phyloP scores from a whole-genome alignment of 2,329 filamentous ascomycete genomes.

The Hirsutella rhossiliensis region DNA sequence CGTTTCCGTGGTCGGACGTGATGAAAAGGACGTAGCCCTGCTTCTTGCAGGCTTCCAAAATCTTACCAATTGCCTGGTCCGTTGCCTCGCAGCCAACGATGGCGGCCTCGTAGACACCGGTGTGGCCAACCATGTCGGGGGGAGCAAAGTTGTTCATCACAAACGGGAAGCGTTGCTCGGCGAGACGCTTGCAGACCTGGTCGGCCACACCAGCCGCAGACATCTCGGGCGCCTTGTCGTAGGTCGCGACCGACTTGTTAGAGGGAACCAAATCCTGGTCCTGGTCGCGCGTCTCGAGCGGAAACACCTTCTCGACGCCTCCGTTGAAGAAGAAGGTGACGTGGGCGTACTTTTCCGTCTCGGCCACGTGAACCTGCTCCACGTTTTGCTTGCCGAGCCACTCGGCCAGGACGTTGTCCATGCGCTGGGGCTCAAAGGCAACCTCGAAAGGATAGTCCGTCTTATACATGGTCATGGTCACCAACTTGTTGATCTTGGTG shows the following conservation, averaged over 20 bases:
- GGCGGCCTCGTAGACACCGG: conserved; percentile 90
- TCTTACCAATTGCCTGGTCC: conserved; percentile 84
- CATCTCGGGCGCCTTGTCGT: conserved; percentile 93
- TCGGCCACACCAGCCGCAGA: conserved; percentile 81
- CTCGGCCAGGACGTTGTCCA: conserved; percentile 97
- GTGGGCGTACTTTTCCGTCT: conserved; percentile 99
- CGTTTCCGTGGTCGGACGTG: conserved; percentile 93
- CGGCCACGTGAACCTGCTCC: conserved; percentile 90
- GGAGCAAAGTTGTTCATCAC: conserved; percentile 99
- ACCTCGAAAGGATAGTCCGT: conserved; percentile 82
- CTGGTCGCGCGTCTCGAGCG: conserved; percentile 83
- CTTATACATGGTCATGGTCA: conserved; percentile 99
- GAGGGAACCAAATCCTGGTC: conserved; percentile 67
- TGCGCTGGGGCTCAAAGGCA: conserved; percentile 87
- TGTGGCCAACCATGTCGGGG: conserved; percentile 98
- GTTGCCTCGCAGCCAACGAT: conserved; percentile 76
- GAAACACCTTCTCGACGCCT: conserved; percentile 92
- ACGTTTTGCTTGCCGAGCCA: conserved; percentile 83
- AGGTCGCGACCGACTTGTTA: conserved; percentile 82
- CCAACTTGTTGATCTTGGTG: conserved; percentile 72
- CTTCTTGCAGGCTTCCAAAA: conserved; percentile 90
- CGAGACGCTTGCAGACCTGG: conserved; percentile 79
- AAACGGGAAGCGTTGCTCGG: conserved; percentile 80
- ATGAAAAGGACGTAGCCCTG: conserved; percentile 89
- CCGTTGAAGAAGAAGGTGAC: conserved; percentile 99